Percentiles rank a stretch among this genome's conserved stretches.
Conservation (phyloP, 306 rosid genomes). For the Potentilla sterilis region DNA sequence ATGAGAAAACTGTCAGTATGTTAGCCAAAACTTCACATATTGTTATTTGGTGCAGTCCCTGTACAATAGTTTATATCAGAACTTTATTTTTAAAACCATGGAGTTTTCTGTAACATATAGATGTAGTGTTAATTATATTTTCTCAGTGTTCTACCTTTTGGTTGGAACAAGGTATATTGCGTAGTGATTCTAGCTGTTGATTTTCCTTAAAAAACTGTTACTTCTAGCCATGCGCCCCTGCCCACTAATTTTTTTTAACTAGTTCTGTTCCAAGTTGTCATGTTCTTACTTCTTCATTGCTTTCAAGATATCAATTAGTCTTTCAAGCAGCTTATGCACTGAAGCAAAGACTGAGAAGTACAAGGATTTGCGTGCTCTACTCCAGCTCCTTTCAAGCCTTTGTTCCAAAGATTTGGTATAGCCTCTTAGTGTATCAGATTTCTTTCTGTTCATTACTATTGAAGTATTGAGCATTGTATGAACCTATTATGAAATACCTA, state of each 20-base stretch:
- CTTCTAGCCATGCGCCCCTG: background rate
- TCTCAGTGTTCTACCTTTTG: background rate
- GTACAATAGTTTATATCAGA: background rate
- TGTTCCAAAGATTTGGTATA: conserved; percentile 91
- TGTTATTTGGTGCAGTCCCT: background rate
- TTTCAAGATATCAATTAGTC: conserved; percentile 78
- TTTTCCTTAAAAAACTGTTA: background rate
- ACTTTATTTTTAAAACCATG: background rate
- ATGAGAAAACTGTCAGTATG: background rate
- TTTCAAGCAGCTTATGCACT: conserved; percentile 69
- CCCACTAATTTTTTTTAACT: background rate
- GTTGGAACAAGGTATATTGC: background rate
- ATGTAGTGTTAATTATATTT: background rate
- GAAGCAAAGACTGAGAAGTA: conserved; percentile 87
- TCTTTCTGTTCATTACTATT: background rate
- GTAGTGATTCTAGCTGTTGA: background rate
- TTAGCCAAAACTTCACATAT: background rate
- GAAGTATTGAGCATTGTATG: conserved; percentile 9
- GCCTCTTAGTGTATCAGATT: background rate
- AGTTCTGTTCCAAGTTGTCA: background rate
- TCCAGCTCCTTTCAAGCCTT: conserved; percentile 89
- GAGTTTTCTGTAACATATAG: background rate
- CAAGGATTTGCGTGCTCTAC: conserved; percentile 96
- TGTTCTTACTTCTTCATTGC: conserved; percentile 17
- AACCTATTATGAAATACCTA: conserved; percentile 28